Base-by-base conservation (phyloP, 2,329 filamentous ascomycete species). In the Diaporthe vaccinii region DNA sequence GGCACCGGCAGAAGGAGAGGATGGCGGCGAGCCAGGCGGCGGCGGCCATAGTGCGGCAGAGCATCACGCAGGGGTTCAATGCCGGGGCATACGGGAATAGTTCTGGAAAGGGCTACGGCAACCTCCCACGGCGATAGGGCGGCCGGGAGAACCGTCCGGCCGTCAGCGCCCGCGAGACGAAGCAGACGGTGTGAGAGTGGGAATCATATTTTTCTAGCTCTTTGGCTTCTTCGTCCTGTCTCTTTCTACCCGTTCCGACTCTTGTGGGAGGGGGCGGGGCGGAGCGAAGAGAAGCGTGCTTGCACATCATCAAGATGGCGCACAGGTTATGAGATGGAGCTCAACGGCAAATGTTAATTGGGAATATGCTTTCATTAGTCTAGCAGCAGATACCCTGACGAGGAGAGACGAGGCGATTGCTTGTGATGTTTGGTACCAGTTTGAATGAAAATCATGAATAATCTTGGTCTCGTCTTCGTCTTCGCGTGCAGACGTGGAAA, bases 41-140 rank as follows among this genome's bases (percentile, higher is more conserved):
- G 5, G 96, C 98, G 80, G 91, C 96, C 84, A 99, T 99, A 84
- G 96, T 99, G 72, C 92, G 94, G 82, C 96, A 98, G 86, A 98
- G 96, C 85, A 90, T 98, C 53, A 86, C 81, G 74, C 89, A 91
- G 80, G 88, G 88, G 51, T 91, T 88, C 87, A 88, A 85, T 76
- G 81, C 84, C 25, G 86, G 82, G n/a, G 83, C 82, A 41, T 81
- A 80, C 55, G 85, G 84, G 58, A 85, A 85, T 69, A 80, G 79
- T 75, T 79, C 78, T 80, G 86, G 84, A 67, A 82, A 85, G 72
- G 88, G 85, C 25, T 75, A 76, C 31, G 75, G 75, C 76, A 86
- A 83, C 70, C 77, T 89, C 75, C 89, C 89, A 15, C 83, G 86
- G 79, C 84, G 89, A 80, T 90, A 81, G 84, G 72, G 72, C 61